Conservation (phyloP, 352 stramenopile genomes). For the Globisporangium heterothallicum region DNA sequence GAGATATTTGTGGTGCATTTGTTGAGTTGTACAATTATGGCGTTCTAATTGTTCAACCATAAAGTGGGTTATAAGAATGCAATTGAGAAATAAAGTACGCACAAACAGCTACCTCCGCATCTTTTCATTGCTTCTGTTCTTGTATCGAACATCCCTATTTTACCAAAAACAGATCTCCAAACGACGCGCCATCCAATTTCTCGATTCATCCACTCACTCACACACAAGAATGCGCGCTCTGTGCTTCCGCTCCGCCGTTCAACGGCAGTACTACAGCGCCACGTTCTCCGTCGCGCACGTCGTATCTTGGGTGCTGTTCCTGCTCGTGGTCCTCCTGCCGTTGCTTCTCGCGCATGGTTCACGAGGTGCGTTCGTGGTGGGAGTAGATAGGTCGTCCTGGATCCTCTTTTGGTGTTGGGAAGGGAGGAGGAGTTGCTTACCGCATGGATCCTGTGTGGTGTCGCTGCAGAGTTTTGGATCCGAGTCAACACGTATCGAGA, state of each 20-base stretch:
- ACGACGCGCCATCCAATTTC: too few relatives aligned
- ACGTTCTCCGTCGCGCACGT: slow-evolving; percentile 49
- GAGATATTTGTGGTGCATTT: too few relatives aligned
- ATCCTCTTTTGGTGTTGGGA: slow-evolving; percentile 12
- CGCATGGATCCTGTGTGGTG: background rate
- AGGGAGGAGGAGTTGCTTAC: slow-evolving; percentile 4
- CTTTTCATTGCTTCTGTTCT: too few relatives aligned
- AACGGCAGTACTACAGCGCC: slow-evolving; percentile 54
- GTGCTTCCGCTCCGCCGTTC: slow-evolving; percentile 43
- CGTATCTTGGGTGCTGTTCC: slow-evolving; percentile 30
- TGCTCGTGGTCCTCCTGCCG: slow-evolving; percentile 41
- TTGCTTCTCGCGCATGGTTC: slow-evolving; percentile 55
- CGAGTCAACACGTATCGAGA: slow-evolving; percentile 55
- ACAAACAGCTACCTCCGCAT: too few relatives aligned
- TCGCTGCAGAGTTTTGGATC: slow-evolving; percentile 48
- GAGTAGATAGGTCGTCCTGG: slow-evolving; percentile 4
- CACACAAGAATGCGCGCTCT: slow-evolving; percentile 49
- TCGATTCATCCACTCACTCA: too few relatives aligned
- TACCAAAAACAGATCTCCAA: too few relatives aligned
- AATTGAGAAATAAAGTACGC: too few relatives aligned
- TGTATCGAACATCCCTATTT: too few relatives aligned
- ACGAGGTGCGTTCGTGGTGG: slow-evolving; percentile 23
- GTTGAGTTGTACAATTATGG: too few relatives aligned
- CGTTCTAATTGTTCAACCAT: too few relatives aligned
- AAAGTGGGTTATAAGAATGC: too few relatives aligned